Evolutionary conservation across 73 alveolate species (phyloP), one percentile per base, ranked within the genome.

Genomic region (Loxodes magnus): DNA sequence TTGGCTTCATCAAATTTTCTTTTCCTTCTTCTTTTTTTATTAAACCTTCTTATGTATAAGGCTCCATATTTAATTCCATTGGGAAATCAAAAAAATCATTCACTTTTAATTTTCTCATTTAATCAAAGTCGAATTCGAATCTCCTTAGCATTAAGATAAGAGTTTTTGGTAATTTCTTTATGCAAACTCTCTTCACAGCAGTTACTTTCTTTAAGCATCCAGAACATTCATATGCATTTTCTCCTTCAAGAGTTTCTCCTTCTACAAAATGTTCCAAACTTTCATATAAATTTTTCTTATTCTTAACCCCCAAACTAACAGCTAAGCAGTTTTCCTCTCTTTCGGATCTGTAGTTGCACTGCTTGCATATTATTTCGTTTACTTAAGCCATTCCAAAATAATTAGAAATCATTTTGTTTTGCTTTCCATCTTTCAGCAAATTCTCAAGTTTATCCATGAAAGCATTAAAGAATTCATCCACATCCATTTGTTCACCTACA

Each of bases 81-180:
- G 99, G 99, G 78, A 93, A 93, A 51, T 87, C 97, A 50, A 88
- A 87, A 68, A 74, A 82, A 64, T 90, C 97, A 68, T 93, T 93
- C 23, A 93, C 83, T 39, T 93, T 93, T 0, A 68, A 89, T 65
- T 87, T 86, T 42, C 54, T 78, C 94, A 85, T 81, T 19, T 76
- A 65, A 51, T 93, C 93, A 70, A 69, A 93, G 70, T 93, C 90
- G 56, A 90, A 93, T 44, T 93, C 97, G 38, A 93, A 88, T 56
- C 99, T 72, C 67, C 87, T 89, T 30, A 93, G 57, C 0, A 87
- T 97, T 34, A 93, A 73, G 36, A 93, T 82, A 58, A 93, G 41
- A 59, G 71, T 64, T 50, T 86, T 83, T 12, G 99, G 99, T 23
- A 93, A 64, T 43, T 71, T 71, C 64, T 83, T 83, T 14, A 93